Evolutionary conservation across 2,329 filamentous ascomycete genomes (phyloP), one percentile per base, ranked within the genome.

Genomic region (Knufia petricola): DNA sequence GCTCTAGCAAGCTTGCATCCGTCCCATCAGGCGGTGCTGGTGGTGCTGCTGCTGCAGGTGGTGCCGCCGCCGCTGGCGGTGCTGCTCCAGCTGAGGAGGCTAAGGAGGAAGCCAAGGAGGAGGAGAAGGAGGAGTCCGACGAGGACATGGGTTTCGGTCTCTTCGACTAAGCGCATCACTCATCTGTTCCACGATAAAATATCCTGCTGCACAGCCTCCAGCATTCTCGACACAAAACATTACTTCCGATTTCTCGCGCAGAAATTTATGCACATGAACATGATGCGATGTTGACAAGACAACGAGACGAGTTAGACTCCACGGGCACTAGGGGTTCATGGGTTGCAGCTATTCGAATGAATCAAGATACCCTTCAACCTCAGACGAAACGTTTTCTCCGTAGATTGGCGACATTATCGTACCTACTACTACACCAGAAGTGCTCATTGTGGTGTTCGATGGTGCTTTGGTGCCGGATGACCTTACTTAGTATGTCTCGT

Each of bases 1-100:
- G 92, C 68, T 81, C 85, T 60, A 66, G 76, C 73, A 98, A 98
- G 84, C 87, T 98, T 66, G 92, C 92, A 64, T 95, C 90, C 73
- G 90, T 98, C 67, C 89, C 92, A 72, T 87, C 86, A 66, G 92
- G 89, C 65, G 89, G 89, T 72, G 79, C 76, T 66, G 85, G 78
- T 66, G 83, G 72, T 64, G 75, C 74, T 64, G 76, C 75, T 63
- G 77, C 69, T 60, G 64, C 67, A 60, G 72, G 76, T 69, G 80
- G 74, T 67, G 84, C 73, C 66, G 85, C 75, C 65, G 84, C 73
- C 63, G 83, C 75, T 61, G 82, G 73, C 60, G 84, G 74, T 62
- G 58, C 82, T 81, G 76, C 79, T 71, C 81, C 95, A 96, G 76
- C 92, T 92, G 71, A 80, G 90, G 63, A 96, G 85, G 76, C 77